phyloP scores from a whole-genome alignment of 805 yeast genomes.

The Ogataea zsoltii region DNA sequence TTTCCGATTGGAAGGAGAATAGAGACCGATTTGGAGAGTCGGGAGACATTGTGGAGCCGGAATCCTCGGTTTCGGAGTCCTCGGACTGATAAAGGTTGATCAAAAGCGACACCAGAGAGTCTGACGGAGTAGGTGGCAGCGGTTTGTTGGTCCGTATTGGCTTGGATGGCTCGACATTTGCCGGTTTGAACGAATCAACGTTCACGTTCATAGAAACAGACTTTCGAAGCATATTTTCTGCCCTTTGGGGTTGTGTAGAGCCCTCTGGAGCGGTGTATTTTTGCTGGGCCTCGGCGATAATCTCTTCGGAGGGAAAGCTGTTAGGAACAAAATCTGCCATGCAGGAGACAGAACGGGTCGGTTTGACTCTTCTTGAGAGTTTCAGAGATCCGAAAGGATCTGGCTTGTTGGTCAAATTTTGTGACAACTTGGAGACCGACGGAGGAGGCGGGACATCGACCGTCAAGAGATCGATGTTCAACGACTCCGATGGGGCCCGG shows the following conservation, averaged over 20 bases:
- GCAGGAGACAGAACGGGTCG: neutral
- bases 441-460: conserved; percentile 15
- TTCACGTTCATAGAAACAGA: neutral
- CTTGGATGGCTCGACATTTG: neutral
- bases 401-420: neutral
- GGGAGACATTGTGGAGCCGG: neutral
- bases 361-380: neutral
- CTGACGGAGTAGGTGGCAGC: too few species aligned
- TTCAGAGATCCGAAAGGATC: neutral
- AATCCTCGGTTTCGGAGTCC: too few species aligned
- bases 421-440: neutral
- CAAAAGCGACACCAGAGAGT: neutral
- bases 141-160: too few species aligned
- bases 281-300: too few species aligned
- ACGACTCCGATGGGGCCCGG: conserved; percentile 10
- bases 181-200: neutral
- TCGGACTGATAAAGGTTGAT: neutral
- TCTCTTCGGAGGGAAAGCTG: conserved; percentile 1
- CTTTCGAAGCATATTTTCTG: neutral
- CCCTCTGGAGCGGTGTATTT: too few species aligned
- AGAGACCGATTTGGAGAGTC: conserved; percentile 14
- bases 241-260: too few species aligned
- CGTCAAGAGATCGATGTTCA: conserved; percentile 2
- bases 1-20: conserved; percentile 17
- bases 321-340: conserved; percentile 3